Base-by-base conservation (phyloP, 208 protist species). In the Eutreptiella sp. region DNA sequence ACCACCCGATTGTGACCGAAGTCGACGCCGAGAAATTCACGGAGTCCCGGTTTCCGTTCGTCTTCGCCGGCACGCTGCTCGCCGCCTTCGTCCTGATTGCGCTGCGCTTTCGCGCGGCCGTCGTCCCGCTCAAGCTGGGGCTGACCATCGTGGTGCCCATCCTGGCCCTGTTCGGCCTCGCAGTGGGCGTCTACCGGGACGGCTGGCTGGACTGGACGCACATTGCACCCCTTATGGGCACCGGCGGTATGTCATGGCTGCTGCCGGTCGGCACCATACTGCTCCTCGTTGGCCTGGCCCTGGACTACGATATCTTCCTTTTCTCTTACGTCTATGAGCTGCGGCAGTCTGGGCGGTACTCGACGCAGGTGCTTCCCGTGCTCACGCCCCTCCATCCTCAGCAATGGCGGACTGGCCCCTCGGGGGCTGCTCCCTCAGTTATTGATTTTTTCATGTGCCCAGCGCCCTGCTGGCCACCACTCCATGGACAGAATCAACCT, bases 241-340 rank as follows among this genome's bases (percentile, higher is more conserved):
- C 71, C 7, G 26, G 29, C 39, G 72, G 23, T 19, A 34, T 76
- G 16, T 68, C 9, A 11, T 77, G 72, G 72, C 47, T 72, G 35
- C 9, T 38, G 23, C 68, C 73, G 9, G 16, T 81, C 23, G 64
- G 76, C 38, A 28, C 43, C 36, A 71, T 82, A 38, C 28, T 46
- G 11, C 57, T 84, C 29, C 23, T 84, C 4, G 62, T 82, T 33
- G 77, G 77, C 7, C 63, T 83, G 4, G 68, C 60, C 24, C 38
- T 84, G 27, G 77, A 83, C 52, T 83, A 83, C 63, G 77, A 83
- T 64, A 58, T 81, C 41, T 83, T 84, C 57, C 33, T 81, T 3
- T 34, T 71, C 27, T 42, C 38, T 3, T 36, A 66, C 32, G 47
- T 79, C 29, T 4, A 29, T n/a, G 76, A 81, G 52, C 63, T 53